Percentiles rank a stretch among this genome's conserved stretches.
These are phyloP conservation scores for Chrysoporthe puriensis DNA, from an alignment of 2,329 filamentous ascomycete species.

Conservation along the genomic window DNA sequence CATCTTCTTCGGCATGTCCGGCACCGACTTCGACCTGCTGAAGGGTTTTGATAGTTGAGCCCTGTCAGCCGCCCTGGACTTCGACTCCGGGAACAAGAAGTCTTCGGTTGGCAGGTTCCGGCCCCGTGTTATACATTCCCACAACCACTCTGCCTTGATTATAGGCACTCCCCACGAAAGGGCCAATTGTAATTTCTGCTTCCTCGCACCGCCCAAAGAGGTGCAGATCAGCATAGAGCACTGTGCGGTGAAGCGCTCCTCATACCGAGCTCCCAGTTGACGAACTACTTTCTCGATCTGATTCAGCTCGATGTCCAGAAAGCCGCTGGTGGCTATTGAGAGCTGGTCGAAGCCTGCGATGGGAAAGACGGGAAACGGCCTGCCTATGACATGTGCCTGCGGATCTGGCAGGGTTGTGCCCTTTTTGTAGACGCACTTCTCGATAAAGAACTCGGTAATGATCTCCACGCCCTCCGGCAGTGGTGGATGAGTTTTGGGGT, in stretches of 20 bases:
- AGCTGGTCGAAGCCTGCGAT: slow-evolving; percentile 72
- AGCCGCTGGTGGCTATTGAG: slow-evolving; percentile 78
- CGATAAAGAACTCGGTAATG: slow-evolving; percentile 92
- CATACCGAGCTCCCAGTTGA: slow-evolving; percentile 79
- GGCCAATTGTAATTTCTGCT: slow-evolving; percentile 80
- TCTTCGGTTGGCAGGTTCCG: slow-evolving; percentile 48
- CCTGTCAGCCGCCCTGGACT: slow-evolving; percentile 34
- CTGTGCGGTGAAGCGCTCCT: slow-evolving; percentile 72
- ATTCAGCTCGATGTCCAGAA: slow-evolving; percentile 80
- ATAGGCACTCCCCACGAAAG: slow-evolving; percentile 76
- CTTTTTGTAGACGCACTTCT: slow-evolving; percentile 82
- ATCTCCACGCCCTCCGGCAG: slow-evolving; percentile 48
- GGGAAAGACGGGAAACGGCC: slow-evolving; percentile 73
- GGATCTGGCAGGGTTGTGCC: slow-evolving; percentile 65
- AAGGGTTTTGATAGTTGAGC: slow-evolving; percentile 13
- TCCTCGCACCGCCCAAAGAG: slow-evolving; percentile 57
- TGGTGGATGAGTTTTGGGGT: slow-evolving; percentile 48
- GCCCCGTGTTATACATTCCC: slow-evolving; percentile 72
- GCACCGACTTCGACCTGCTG: slow-evolving; percentile 24
- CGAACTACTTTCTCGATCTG: slow-evolving; percentile 79
- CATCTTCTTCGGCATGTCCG: slow-evolving; percentile 23
- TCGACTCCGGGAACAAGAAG: slow-evolving; percentile 54
- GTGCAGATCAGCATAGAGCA: slow-evolving; percentile 81
- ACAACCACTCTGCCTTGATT: slow-evolving; percentile 83
- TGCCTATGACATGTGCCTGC: slow-evolving; percentile 71